Evolutionary conservation across 345 rosid genomes (phyloP).

Genomic region (Acer yangbiense): DNA sequence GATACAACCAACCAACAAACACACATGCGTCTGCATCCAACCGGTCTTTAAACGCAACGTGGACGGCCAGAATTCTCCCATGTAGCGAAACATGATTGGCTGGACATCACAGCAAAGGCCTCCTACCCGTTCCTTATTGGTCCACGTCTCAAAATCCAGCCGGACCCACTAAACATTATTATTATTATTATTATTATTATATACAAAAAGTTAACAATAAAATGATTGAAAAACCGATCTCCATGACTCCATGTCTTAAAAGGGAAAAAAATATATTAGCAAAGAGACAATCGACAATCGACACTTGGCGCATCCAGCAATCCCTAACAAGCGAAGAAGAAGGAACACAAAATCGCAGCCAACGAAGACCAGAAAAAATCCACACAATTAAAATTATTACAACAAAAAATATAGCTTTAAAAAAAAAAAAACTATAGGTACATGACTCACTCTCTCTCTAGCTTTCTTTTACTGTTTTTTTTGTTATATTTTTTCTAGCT

Average conservation of each 20-base stretch:
- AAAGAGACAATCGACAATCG: conserved; percentile 13
- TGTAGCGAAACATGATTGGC: conserved; percentile 18
- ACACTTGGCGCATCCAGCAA: conserved; percentile 47
- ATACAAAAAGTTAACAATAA: background rate
- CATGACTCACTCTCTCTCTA: background rate
- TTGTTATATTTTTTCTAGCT: background rate
- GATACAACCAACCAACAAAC: conserved; percentile 12
- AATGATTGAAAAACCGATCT: conserved; percentile 1
- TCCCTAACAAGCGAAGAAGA: conserved; percentile 25
- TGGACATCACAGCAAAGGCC: conserved; percentile 7
- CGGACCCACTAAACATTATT: conserved; percentile 33
- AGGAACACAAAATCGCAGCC: conserved; percentile 16
- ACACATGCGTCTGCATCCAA: background rate
- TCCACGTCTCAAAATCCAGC: conserved; percentile 33
- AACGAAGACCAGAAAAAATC: background rate
- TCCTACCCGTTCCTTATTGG: conserved; percentile 28
- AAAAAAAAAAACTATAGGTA: background rate
- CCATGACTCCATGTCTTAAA: conserved; percentile 38
- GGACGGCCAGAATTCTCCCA: conserved; percentile 25
- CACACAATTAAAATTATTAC: background rate
- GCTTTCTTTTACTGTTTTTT: background rate
- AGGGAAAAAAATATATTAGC: conserved; percentile 17
- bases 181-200: background rate
- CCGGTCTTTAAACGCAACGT: conserved; percentile 30
- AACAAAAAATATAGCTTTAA: background rate